Conservation (phyloP, 2,329 filamentous ascomycete species). For the Sporothrix mexicana region DNA sequence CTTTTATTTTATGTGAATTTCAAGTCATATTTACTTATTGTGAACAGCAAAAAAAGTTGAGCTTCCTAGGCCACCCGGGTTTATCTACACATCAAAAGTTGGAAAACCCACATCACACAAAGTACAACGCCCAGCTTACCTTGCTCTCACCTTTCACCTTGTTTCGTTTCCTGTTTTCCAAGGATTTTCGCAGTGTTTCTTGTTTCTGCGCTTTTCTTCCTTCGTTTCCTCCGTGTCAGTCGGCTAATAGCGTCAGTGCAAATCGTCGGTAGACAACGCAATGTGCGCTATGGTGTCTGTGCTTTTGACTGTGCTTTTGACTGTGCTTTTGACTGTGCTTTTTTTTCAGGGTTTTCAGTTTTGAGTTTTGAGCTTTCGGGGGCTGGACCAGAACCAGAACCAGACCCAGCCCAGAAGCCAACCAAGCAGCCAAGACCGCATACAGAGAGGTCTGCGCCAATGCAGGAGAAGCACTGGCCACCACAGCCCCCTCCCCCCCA, state of each 20-base stretch:
- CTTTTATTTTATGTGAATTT: no score
- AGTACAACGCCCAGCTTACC: neutral
- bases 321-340: neutral
- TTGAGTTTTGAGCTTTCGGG: no score
- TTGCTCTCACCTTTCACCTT: neutral
- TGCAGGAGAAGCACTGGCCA: constrained; percentile 16
- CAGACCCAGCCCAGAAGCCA: no score
- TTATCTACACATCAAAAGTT: no score
- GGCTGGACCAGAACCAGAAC: no score
- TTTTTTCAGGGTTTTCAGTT: no score
- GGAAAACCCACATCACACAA: no score
- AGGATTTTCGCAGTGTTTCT: neutral
- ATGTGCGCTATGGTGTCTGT: constrained; percentile 26
- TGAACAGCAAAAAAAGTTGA: no score
- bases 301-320: constrained; percentile 11
- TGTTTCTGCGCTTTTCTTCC: neutral
- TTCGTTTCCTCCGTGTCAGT: neutral
- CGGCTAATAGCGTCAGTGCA: neutral
- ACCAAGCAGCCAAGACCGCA: no score
- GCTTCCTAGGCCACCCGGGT: no score
- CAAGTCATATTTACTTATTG: no score
- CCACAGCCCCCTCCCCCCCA: no score
- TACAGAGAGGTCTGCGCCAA: neutral
- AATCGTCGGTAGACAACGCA: neutral
- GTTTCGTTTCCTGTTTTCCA: neutral